Evolutionary conservation across 768 basidiomycete genomes (phyloP).

Genomic region (Lentinula sp.): DNA sequence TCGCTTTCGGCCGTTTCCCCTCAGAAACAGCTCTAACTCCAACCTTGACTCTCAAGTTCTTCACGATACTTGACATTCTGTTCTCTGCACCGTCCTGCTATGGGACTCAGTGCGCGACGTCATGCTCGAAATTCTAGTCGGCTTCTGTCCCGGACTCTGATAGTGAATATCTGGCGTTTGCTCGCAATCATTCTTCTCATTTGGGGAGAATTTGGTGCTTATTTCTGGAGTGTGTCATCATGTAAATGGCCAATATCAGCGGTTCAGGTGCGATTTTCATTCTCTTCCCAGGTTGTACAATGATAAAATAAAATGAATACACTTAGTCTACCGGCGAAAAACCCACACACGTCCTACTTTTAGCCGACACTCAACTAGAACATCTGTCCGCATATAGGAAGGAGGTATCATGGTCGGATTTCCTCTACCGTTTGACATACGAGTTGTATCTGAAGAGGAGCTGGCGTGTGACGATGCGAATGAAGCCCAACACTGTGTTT

Average conservation of each 20-base stretch:
- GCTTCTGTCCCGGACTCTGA: constrained; percentile 19
- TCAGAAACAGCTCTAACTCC: neutral
- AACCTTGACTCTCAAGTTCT: neutral
- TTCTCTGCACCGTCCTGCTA: neutral
- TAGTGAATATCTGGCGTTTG: constrained; percentile 38
- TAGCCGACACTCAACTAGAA: constrained; percentile 65
- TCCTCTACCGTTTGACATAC: constrained; percentile 37
- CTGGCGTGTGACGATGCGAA: constrained; percentile 56
- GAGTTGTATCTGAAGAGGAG: constrained; percentile 61
- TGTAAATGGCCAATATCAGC: constrained; percentile 55
- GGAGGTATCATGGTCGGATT: constrained; percentile 33
- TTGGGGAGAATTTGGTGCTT: constrained; percentile 60
- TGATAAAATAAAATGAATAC: constrained; percentile 4
- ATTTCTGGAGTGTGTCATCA: constrained; percentile 48
- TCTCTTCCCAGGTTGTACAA: constrained; percentile 7
- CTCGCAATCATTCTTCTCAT: constrained; percentile 52
- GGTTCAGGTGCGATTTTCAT: constrained; percentile 20
- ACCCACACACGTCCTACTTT: constrained; percentile 54
- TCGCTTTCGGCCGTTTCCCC: neutral
- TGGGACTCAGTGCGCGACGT: constrained; percentile 2
- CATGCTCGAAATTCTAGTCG: constrained; percentile 9
- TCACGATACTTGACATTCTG: neutral
- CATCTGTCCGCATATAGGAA: constrained; percentile 30
- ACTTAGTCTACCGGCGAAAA: constrained; percentile 8
- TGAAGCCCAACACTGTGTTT: constrained; percentile 60